Evolutionary conservation across 352 stramenopile species (phyloP).

Genomic region (Chrysophaeum taylorii): DNA sequence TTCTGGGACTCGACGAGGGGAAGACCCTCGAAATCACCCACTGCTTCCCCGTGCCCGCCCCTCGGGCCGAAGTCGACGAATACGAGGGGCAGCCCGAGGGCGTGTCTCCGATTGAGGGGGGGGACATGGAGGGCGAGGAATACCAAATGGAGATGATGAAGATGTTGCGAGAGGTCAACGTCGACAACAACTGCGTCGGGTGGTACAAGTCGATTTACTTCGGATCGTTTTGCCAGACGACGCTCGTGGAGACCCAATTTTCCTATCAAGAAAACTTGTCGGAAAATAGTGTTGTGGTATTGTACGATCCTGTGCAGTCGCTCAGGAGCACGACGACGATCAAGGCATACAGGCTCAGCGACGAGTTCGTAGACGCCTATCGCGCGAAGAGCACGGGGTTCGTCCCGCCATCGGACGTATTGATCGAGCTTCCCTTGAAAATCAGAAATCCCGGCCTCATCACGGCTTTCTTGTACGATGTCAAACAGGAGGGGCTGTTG

Average conservation of each 20-base stretch:
- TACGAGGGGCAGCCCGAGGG: constrained; percentile 56
- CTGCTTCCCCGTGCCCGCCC: constrained; percentile 82
- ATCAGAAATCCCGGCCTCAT: constrained; percentile 88
- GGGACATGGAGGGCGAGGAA: constrained; percentile 64
- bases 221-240: constrained; percentile 83
- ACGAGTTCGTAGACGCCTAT: constrained; percentile 39
- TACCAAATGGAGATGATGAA: constrained; percentile 99
- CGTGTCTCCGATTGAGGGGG: constrained; percentile 37
- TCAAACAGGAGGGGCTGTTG: constrained; percentile 37
- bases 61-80: constrained; percentile 44
- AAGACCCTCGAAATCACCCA: constrained; percentile 87
- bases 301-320: constrained; percentile 95
- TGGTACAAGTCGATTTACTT: constrained; percentile 97
- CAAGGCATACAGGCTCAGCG: constrained; percentile 86
- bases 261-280: constrained; percentile 91
- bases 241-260: constrained; percentile 87
- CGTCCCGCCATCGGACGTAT: constrained; percentile 79
- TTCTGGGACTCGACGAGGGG: constrained; percentile 78
- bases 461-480: constrained; percentile 79
- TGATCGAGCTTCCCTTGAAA: constrained; percentile 88
- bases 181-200: constrained; percentile 97
- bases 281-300: constrained; percentile 89
- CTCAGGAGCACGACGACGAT: constrained; percentile 68
- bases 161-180: constrained; percentile 90
- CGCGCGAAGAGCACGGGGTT: constrained; percentile 62